Base-by-base conservation (phyloP, 2,329 filamentous ascomycete genomes). In the Paradendryphiella salina region DNA sequence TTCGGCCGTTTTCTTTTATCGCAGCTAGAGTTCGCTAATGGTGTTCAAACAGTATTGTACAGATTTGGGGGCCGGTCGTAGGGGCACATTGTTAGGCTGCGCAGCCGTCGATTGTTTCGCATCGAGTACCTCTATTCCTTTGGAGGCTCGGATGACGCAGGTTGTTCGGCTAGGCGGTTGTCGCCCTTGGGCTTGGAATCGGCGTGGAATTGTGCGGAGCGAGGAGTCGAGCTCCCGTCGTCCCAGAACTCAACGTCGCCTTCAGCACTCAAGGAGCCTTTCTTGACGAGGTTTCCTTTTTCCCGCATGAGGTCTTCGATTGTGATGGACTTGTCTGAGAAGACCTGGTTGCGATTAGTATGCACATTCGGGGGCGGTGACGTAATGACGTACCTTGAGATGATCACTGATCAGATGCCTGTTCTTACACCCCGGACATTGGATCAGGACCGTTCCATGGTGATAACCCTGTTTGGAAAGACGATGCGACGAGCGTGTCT, bases 391-490 rank as follows among this genome's bases (percentile, higher is more conserved):
- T 43, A 85, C 82, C 62, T 83, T 85, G 42, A 99, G 76, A 73
- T 99, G 89, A 73, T 99, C 94, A 67, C 85, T 88, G 65, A 99
- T 97, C 60, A 99, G 77, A 76, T 99, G 94, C 18, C 91, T 83
- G 69, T 90, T 92, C 66, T 86, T 85, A 75, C 94, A 99, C 3
- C 79, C 78, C 0, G 94, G 93, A 70, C 94, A 99, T 28, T 87
- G 87, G 59, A 97, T 92, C 50, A 99, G 79, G 4, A 94, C 87
- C 1, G 90, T 93, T 29, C 94, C 94, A 57, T 86, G 81, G 74
- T 97, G 92, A 71, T 99, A 99, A 26, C 90, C 94, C 70, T 97
- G 94, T 74, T 97, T 96, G 23, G 90, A 90, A 64, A 99, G 80
- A 42, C 82, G 82, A 76, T 99, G 95, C 10, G 85, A 82, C n/a